These are phyloP conservation scores for Cicer pinnatifidum DNA, from an alignment of 306 rosid genomes.

Conservation along the genomic window DNA sequence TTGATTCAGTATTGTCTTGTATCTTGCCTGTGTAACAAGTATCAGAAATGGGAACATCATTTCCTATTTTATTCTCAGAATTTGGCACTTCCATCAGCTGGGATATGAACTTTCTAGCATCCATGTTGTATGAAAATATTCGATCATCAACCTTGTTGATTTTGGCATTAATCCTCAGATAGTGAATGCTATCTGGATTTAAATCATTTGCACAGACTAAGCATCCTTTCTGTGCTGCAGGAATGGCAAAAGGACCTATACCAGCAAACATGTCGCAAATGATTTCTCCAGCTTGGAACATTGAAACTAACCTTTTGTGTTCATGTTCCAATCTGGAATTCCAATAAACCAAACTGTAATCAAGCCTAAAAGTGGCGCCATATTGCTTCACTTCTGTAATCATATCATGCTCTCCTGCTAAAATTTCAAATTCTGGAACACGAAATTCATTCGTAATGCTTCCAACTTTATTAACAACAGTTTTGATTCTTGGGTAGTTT, in stretches of 20 bases:
- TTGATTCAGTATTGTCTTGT: slow-evolving; percentile 48
- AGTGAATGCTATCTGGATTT: slow-evolving; percentile 80
- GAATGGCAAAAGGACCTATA: slow-evolving; percentile 93
- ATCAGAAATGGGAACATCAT: slow-evolving; percentile 38
- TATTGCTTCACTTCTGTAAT: slow-evolving; percentile 95
- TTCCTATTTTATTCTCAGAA: slow-evolving; percentile 50
- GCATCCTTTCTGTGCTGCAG: slow-evolving; percentile 95
- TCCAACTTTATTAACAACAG: slow-evolving; percentile 91
- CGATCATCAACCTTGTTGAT: slow-evolving; percentile 72
- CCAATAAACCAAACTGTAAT: slow-evolving; percentile 93
- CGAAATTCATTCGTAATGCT: slow-evolving; percentile 86
- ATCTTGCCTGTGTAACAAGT: slow-evolving; percentile 48
- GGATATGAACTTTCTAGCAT: slow-evolving; percentile 84
- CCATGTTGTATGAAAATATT: slow-evolving; percentile 70
- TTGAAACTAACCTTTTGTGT: slow-evolving; percentile 83
- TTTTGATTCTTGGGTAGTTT: slow-evolving; percentile 91
- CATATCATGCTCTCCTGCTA: slow-evolving; percentile 79
- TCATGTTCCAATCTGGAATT: slow-evolving; percentile 97
- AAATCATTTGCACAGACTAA: slow-evolving; percentile 90
- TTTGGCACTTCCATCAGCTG: slow-evolving; percentile 66
- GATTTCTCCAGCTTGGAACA: slow-evolving; percentile 75
- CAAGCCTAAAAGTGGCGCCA: slow-evolving; percentile 87
- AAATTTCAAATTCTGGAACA: slow-evolving; percentile 85
- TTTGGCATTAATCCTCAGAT: slow-evolving; percentile 82
- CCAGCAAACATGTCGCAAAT: slow-evolving; percentile 98